Conservation (phyloP, 306 rosid genomes). For the Fagus sylvatica region DNA sequence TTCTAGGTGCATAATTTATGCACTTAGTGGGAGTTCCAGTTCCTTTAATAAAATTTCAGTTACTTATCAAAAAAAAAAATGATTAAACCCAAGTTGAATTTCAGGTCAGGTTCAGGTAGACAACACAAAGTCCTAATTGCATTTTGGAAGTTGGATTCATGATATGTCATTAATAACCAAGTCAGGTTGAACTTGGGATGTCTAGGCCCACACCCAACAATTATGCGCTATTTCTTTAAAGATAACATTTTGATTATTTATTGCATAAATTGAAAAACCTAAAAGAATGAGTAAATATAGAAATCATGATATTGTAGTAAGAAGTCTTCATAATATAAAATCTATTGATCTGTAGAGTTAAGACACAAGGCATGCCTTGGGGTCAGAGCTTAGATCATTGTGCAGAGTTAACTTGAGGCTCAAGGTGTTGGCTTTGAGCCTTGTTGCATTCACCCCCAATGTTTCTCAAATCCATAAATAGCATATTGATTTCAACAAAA, state of each 20-base stretch:
- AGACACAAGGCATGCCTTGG: neutral
- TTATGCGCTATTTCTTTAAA: neutral
- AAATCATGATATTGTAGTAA: neutral
- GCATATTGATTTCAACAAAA: neutral
- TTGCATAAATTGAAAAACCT: no score
- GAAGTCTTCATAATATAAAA: neutral
- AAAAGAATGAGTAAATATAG: no score
- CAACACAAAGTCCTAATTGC: neutral
- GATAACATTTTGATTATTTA: no score
- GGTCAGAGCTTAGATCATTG: neutral
- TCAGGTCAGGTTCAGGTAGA: neutral
- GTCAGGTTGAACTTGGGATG: neutral
- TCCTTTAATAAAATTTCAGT: no score
- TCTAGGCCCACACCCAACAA: neutral
- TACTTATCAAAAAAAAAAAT: neutral
- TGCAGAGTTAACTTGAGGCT: neutral
- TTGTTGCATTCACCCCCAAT: neutral
- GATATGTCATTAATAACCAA: neutral
- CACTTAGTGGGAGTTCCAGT: no score
- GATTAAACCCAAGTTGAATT: neutral
- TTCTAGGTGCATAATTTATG: no score
- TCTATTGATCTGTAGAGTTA: neutral
- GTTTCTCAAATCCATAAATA: neutral
- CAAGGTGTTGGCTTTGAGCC: neutral
- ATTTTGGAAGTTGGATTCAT: neutral